Percentiles rank a stretch among this genome's conserved stretches.
Conservation (phyloP, 805 yeast genomes). For the Starmerella geochares region DNA sequence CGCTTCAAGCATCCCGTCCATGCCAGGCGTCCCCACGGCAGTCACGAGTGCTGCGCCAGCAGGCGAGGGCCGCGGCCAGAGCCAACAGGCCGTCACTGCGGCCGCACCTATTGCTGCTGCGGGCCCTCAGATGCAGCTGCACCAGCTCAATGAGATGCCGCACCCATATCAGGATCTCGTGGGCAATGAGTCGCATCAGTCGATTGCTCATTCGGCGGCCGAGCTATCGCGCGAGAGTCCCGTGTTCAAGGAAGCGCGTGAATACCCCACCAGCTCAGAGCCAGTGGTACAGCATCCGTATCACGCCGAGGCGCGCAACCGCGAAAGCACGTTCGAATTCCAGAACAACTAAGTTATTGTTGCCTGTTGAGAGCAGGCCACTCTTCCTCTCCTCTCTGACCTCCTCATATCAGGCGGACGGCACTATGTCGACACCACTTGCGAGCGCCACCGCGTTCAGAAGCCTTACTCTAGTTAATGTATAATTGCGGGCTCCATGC, state of each 20-base stretch:
- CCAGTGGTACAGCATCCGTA: slow-evolving; percentile 7
- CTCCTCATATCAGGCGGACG: too few relatives aligned
- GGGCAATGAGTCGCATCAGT: slow-evolving; percentile 9
- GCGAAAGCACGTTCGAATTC: slow-evolving; percentile 11
- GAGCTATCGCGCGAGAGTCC: neutral
- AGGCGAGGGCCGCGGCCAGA: neutral
- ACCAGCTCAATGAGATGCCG: slow-evolving; percentile 13
- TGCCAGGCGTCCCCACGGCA: neutral
- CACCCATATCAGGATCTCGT: slow-evolving; percentile 18
- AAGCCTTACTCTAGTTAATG: too few relatives aligned
- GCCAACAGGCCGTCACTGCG: neutral
- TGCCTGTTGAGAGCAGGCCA: neutral
- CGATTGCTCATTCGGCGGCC: slow-evolving; percentile 5
- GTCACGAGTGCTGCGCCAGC: neutral
- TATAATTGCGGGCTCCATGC: too few relatives aligned
- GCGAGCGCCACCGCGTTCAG: too few relatives aligned
- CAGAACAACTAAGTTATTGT: slow-evolving; percentile 2
- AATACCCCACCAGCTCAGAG: neutral
- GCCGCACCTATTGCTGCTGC: neutral
- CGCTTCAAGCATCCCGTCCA: neutral
- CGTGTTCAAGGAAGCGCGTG: slow-evolving; percentile 1
- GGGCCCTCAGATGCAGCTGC: neutral
- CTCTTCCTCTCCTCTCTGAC: too few relatives aligned
- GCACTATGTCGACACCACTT: too few relatives aligned
- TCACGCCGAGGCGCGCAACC: slow-evolving; percentile 11